Evolutionary conservation across 768 basidiomycete species (phyloP), one percentile per base, ranked within the genome.

Genomic region (Boletus rufocinnamomeus): DNA sequence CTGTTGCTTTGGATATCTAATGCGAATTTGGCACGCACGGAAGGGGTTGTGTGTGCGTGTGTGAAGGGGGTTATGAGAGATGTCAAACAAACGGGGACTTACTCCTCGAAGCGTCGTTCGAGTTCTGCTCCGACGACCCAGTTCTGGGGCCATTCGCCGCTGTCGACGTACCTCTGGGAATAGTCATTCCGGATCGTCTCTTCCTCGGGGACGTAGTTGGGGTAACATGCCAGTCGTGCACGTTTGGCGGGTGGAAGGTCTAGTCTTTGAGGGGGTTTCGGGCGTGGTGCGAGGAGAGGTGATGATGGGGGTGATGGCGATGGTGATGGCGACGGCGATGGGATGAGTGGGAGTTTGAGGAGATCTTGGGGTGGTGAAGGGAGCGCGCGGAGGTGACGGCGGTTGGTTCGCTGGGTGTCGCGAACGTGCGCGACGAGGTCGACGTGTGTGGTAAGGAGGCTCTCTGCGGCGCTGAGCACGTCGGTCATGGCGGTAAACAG

Each of bases 161-260:
- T 83, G 65, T 92, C 88, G 35, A 95, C 93, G 72, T 96, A 98
- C 62, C 88, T 79, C 72, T 89, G 88, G 0, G 90, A 92, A 69
- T 95, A 94, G 76, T 99, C 95, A 66, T 97, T 98, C 49, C 97
- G 82, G 45, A 99, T 91, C 0, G 95, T 98, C 72, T 99, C 96
- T 69, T 99, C 96, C 60, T 94, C 93, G 2, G 91, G 88, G 17
- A 95, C 82, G 63, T 96, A 95, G 68, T 95, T 95, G 35, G 72
- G 70, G 63, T 92, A 94, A 37, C 89, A 80, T 23, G 82, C 79
- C 7, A 83, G 76, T 4, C 91, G 82, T 0, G 89, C 89, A 5
- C 84, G 83, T 69, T 94, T 94, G 7, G 85, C 81, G n/a, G 86
- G 85, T 1, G 87, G 82, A 6, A 85, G 68, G 54, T 84, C 83